Percentiles rank a stretch among this genome's conserved stretches.
phyloP scores from a whole-genome alignment of 306 rosid species.

The Sindora glabra region DNA sequence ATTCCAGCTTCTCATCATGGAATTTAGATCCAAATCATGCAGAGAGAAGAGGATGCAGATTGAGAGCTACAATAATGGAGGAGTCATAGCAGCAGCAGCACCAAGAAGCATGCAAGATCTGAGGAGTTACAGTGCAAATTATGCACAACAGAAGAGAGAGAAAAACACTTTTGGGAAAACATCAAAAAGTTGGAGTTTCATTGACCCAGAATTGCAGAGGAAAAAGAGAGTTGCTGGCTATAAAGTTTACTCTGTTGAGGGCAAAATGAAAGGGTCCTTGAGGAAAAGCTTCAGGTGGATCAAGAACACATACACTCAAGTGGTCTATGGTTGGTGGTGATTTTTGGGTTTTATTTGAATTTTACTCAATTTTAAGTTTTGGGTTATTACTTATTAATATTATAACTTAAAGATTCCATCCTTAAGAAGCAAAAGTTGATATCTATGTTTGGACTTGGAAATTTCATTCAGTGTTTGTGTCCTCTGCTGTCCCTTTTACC shows the following conservation, averaged over 20 bases:
- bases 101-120: slow-evolving; percentile 73
- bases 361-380: no score
- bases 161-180: slow-evolving; percentile 36
- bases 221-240: slow-evolving; percentile 89
- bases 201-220: slow-evolving; percentile 86
- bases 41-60: slow-evolving; percentile 48
- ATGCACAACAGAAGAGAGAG: slow-evolving; percentile 48
- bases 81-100: slow-evolving; percentile 29
- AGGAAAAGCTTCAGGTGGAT: slow-evolving; percentile 80
- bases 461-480: no score
- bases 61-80: slow-evolving; percentile 49
- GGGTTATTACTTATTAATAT: no score
- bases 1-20: slow-evolving; percentile 32
- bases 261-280: slow-evolving; percentile 85
- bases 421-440: no score
- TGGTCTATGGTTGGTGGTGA: slow-evolving; percentile 64
- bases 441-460: no score
- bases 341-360: no score
- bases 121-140: slow-evolving; percentile 58
- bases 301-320: slow-evolving; percentile 65
- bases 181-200: slow-evolving; percentile 67
- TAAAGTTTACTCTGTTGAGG: slow-evolving; percentile 75
- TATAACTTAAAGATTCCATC: no score
- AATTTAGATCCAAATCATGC: slow-evolving; percentile 81
- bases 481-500: no score